Base-by-base conservation (phyloP, 192 early-diverging fungal species). In the Linnemannia hyalina region DNA sequence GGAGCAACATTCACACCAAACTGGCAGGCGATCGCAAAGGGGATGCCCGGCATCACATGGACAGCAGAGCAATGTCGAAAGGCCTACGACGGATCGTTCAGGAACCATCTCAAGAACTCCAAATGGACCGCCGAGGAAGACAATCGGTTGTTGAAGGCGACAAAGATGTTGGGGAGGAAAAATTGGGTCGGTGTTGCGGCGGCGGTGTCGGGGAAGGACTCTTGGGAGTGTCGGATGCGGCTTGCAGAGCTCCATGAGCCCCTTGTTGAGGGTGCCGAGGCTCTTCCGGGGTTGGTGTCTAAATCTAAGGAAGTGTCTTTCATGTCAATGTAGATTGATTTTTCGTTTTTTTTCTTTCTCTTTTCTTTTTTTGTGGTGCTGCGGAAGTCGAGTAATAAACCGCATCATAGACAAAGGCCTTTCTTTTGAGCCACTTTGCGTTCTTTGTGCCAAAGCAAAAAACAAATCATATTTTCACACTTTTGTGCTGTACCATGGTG, bases 81-180 rank as follows among this genome's bases (percentile, higher is more conserved):
- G 11, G 79, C 84, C 5, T 86, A 86, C 76, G 76, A 77, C 41
- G 49, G 36, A 16, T 86, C 84, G 6, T 86, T 86, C 76, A 80
- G 78, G 80, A 78, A 38, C 54, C 80, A 80, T 18, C 57, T 85
- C 23, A 76, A 70, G 52, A 72, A 72, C 8, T 49, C 68, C 0
- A 68, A 36, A 23, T 86, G 84, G 84, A 86, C 79, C 4, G 20
- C 54, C 7, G 63, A 80, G 36, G 47, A 86, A 32, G 84, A 86
- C 29, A 36, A 47, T 11, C 9, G 38, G 11, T 23, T 86, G 18
- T 9, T 70, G 38, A 36, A 75, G 2, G 44, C 63, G 0, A 26
- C 54, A 16, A 65, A 72, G 22, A 5, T 18, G 23, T 54, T 73
- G 26, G 84, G 84, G 22, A 76, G 65, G 9, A 86, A 86, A 72